Evolutionary conservation across 306 rosid species (phyloP).

Genomic region (Dryas drummondii): DNA sequence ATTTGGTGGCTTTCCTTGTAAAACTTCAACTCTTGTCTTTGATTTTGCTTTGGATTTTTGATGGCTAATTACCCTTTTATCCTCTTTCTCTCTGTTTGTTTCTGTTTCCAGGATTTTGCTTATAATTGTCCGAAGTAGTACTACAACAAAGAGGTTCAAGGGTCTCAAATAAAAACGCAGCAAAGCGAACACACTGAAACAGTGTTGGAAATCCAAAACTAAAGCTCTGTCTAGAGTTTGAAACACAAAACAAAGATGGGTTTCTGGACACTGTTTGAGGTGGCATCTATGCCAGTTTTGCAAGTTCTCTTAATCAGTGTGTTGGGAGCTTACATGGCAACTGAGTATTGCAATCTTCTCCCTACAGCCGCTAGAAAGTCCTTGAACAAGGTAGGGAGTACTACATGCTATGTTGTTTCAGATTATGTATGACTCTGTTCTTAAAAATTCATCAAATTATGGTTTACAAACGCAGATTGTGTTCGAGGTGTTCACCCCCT

Average conservation of each 20-base stretch:
- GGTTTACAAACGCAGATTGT: conserved; percentile 56
- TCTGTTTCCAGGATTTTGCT: conserved; percentile 21
- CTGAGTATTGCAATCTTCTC: conserved; percentile 56
- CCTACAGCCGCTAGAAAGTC: conserved; percentile 51
- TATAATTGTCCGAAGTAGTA: not conserved
- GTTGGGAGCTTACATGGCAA: conserved; percentile 78
- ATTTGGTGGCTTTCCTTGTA: conserved; percentile 11
- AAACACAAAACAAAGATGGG: conserved; percentile 46
- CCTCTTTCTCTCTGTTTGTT: not conserved
- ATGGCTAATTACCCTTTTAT: not conserved
- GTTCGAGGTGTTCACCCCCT: conserved; percentile 75
- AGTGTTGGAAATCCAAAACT: not conserved
- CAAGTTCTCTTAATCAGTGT: conserved; percentile 69
- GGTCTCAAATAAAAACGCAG: not conserved
- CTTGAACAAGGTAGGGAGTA: conserved; percentile 60
- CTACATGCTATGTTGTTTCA: not conserved
- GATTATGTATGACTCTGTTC: not conserved
- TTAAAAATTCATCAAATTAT: not conserved
- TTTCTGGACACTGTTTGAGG: conserved; percentile 53
- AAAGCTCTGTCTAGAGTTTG: not conserved
- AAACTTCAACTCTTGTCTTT: not conserved
- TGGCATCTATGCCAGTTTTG: conserved; percentile 71
- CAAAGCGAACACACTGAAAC: not conserved
- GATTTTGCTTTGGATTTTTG: conserved; percentile 1
- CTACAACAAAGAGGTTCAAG: not conserved